A percentile compares a stretch with the other conserved stretches of the same genome.
phyloP scores from a whole-genome alignment of 306 rosid genomes.

The Trifolium dubium region DNA sequence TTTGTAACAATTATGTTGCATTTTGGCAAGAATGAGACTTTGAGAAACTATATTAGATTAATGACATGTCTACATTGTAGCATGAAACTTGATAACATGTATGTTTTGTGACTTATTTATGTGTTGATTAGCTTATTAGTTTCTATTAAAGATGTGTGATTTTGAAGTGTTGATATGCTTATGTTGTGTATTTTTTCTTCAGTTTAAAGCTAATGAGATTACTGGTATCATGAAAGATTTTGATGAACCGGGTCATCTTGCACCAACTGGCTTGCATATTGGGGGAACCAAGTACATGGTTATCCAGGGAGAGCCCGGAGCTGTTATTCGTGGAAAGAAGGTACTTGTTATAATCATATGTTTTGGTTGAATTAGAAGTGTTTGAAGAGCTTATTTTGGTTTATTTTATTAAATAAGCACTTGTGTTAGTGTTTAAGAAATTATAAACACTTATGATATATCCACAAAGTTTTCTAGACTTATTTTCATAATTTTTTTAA shows the following conservation, averaged over 20 bases:
- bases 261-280: conserved; percentile 85
- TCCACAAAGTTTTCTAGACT: no score
- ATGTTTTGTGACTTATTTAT: neutral
- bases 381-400: no score
- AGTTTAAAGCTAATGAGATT: conserved; percentile 71
- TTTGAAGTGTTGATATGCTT: neutral
- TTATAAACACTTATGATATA: no score
- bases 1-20: neutral
- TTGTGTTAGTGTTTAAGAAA: no score
- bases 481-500: no score
- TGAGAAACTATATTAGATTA: neutral
- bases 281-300: conserved; percentile 88
- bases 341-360: conserved; percentile 33
- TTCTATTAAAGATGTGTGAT: no score
- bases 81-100: neutral
- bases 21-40: neutral
- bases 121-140: neutral
- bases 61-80: neutral
- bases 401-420: no score
- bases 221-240: conserved; percentile 79
- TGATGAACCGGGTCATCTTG: conserved; percentile 92
- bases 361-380: neutral
- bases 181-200: conserved; percentile 20
- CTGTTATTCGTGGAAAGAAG: conserved; percentile 97
- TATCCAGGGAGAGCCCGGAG: conserved; percentile 92